Evolutionary conservation across 2,329 filamentous ascomycete genomes (phyloP), one percentile per base, ranked within the genome.

Genomic region (Sphaerulina musiva): DNA sequence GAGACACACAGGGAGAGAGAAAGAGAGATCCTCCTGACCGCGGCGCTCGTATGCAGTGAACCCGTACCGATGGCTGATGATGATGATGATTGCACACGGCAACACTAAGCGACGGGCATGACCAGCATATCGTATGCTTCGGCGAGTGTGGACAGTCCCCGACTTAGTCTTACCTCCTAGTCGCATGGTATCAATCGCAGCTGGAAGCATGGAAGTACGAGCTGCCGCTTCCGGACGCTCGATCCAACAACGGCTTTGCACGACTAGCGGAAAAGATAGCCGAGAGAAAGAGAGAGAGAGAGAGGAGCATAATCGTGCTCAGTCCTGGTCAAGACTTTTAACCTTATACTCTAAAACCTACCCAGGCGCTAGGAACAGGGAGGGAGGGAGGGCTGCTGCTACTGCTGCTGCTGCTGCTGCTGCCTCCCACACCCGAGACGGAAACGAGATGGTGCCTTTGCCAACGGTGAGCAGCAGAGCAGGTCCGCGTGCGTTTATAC

Each of bases 301-400:
- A 36, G 17, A 26, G 4, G 26, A 17, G 51, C 53, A 43, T 50
- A 41, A 41, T 46, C 42, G 41, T 9, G 10, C 41, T 42, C 41
- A 26, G 44, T 39, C 8, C 17, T 39, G 39, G 41, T 32, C 45
- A 51, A 51, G 48, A 51, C 41, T 46, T 45, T 46, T 34, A 51
- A 51, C 48, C 48, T 51, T 51, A 51, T 51, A 45, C 48, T 51
- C 34, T 46, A 17, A 51, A 45, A 23, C 12, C 48, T 10, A 38
- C 44, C 42, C 50, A 41, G 38, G 34, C 43, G 43, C 42, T 38
- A 47, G 40, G 36, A 14, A 34, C 14, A 12, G 34, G 41, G 31
- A 26, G 26, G 26, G 26, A 26, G 26, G 26, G 14, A 17, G 14
- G 14, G 14, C 14, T 17, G 14, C 14, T 17, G 14, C 14, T 17